A percentile compares a stretch with the other conserved stretches of the same genome.
phyloP scores from a whole-genome alignment of 108 stramenopile genomes.

The Cyclotella sp. region DNA sequence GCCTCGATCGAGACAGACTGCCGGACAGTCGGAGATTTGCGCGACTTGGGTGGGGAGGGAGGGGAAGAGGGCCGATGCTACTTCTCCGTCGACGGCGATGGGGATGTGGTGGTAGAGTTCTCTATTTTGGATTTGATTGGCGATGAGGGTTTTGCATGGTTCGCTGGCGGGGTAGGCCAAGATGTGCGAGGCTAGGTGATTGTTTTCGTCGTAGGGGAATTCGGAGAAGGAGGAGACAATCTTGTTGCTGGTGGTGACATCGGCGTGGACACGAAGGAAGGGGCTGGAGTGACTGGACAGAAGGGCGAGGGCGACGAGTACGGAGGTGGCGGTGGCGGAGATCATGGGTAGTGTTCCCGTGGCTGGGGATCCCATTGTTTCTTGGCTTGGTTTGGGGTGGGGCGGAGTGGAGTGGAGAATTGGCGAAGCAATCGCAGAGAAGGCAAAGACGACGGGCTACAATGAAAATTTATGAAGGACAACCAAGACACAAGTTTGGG shows the following conservation, averaged over 20 bases:
- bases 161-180: constrained; percentile 50
- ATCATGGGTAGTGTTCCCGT: background rate
- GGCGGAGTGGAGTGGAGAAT: background rate
- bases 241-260: background rate
- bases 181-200: constrained; percentile 46
- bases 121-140: background rate
- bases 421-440: background rate
- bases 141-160: constrained; percentile 38
- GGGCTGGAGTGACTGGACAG: background rate
- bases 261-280: background rate
- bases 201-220: constrained; percentile 56
- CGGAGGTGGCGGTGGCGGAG: constrained; percentile 3
- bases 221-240: constrained; percentile 30
- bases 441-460: too few species aligned
- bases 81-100: constrained; percentile 44
- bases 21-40: constrained; percentile 38
- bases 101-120: constrained; percentile 37
- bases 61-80: constrained; percentile 25
- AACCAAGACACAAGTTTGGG: too few species aligned
- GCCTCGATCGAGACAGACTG: constrained; percentile 57
- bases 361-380: constrained; percentile 16
- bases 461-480: too few species aligned
- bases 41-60: background rate
- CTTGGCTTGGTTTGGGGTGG: background rate
- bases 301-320: constrained; percentile 7